Base-by-base conservation (phyloP, 768 basidiomycete species). In the Phylloporus rhodoxanthus region DNA sequence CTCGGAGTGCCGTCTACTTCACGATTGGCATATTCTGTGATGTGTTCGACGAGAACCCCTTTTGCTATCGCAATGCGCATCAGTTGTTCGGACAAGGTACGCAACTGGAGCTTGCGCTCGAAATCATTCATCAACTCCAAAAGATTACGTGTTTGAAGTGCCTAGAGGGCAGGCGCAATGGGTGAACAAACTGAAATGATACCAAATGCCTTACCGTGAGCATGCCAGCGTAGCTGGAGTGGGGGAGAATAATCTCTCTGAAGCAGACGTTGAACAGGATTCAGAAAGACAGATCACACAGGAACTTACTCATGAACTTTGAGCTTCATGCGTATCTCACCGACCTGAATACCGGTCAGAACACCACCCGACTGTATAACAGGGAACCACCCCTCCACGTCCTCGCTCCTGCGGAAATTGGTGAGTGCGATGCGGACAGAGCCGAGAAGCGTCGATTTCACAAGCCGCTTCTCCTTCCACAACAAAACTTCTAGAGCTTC, bases 301-400 rank as follows among this genome's bases (percentile, higher is more conserved):
- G 72, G 1, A 8, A 72, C 77, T 54, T 52, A 89, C 87, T 93
- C 91, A 51, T 87, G 79, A 9, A 92, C 81, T 51, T 76, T 72
- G 43, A 92, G 63, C 58, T 83, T 85, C 58, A 93, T 67, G 43
- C 82, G 77, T 38, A 92, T 68, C 58, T 92, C 89, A 32, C 91
- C 91, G 6, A 81, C 75, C 60, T 86, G 84, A 38, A 79, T 59
- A 57, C 81, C 77, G 20, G 71, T 72, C 26, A 74, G 68, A 34
- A 73, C 60, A 9, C 74, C 67, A 33, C 75, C 78, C 36, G 70
- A 62, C 37, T 78, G 75, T 45, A 86, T 69, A 3, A 91, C 79
- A 13, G 89, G 85, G 66, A 83, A 92, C 87, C 87, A 93, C 13
- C 91, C 91, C 62, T 93, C 90, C 5, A 88, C 75, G 4, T 70